Base-by-base conservation (phyloP, 108 stramenopile genomes). In the Skeletonema grethae region DNA sequence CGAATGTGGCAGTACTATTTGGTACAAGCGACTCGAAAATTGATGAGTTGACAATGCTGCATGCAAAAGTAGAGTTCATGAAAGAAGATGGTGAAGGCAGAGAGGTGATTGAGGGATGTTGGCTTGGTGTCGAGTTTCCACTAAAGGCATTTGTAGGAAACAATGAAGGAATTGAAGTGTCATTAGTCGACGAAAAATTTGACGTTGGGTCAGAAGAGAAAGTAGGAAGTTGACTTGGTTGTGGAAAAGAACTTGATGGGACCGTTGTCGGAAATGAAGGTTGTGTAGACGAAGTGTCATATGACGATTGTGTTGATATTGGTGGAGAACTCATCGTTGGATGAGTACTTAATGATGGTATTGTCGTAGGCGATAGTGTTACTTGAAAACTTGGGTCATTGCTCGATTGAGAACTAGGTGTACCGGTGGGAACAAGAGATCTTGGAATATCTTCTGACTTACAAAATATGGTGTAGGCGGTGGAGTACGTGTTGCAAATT, bases 401-500 rank as follows among this genome's bases (percentile, higher is more conserved):
- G 10, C 41, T 43, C 4, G 15, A 4, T n/a, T 43, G 41, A 39
- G 11, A 12, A 11, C 36, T 38, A 38, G 36, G 10, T 43, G 41
- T n/a, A 43, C 13, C 15, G 13, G 41, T 43, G 41, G 41, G 41
- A 4, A 2, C 15, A n/a, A 4, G n/a, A 43, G 41, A n/a, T 43
- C 18, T 53, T 22, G 38, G 13, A 36, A 31, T 12, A 32, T 72
- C 28, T 24, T 24, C 4, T 7, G 72, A 57, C 57, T 65, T 73
- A 36, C 72, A 73, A 46, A 50, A 73, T 31, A 45, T 36, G 29
- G 41, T 7, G 50, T 53, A 53, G 45, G 72, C 72, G 39, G 61
- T 36, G 29, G 41, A 20, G 22, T 53, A 53, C 32, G 72, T 63
- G 39, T 45, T 32, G 46, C 72, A 73, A 58, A 73, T 73, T 65